Evolutionary conservation across 768 basidiomycete species (phyloP).

Genomic region (Suillus americanus): DNA sequence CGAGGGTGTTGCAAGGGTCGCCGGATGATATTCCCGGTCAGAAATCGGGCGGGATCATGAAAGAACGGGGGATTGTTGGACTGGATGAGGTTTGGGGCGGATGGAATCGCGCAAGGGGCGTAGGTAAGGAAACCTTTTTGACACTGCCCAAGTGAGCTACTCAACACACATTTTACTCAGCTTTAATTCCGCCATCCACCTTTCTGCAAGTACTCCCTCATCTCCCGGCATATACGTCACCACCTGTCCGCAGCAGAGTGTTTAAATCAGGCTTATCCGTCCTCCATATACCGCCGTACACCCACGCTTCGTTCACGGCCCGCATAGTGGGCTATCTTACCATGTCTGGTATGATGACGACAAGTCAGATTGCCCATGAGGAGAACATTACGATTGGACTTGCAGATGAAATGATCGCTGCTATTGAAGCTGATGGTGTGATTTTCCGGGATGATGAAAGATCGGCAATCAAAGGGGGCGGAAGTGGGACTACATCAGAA

Average conservation of each 20-base stretch:
- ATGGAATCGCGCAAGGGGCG: constrained; percentile 92
- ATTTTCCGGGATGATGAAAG: constrained; percentile 74
- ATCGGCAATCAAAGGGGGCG: constrained; percentile 36
- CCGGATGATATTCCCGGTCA: constrained; percentile 15
- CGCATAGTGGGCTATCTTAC: constrained; percentile 60
- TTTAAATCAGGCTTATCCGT: constrained; percentile 78
- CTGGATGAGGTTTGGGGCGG: constrained; percentile 94
- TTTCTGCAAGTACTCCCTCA: constrained; percentile 75
- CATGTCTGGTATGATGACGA: constrained; percentile 52
- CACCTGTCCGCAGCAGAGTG: constrained; percentile 63
- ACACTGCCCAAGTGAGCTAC: constrained; percentile 1
- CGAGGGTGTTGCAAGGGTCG: constrained; percentile 60
- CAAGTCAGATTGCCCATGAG: constrained; percentile 66
- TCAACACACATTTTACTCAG: constrained; percentile 37
- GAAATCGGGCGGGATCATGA: constrained; percentile 63
- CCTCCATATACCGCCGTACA: constrained; percentile 80
- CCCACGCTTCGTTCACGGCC: constrained; percentile 62
- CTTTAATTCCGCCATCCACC: constrained; percentile 86
- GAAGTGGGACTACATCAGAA: constrained; percentile 53
- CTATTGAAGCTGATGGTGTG: constrained; percentile 67
- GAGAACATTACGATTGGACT: constrained; percentile 76
- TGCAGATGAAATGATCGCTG: constrained; percentile 73
- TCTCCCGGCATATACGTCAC: constrained; percentile 62
- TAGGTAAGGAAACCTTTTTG: constrained; percentile 53
- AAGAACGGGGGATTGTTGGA: constrained; percentile 74